A percentile compares a stretch with the other conserved stretches of the same genome.
Evolutionary conservation across 805 yeast species (phyloP).

Genomic region (Metschnikowia matae): DNA sequence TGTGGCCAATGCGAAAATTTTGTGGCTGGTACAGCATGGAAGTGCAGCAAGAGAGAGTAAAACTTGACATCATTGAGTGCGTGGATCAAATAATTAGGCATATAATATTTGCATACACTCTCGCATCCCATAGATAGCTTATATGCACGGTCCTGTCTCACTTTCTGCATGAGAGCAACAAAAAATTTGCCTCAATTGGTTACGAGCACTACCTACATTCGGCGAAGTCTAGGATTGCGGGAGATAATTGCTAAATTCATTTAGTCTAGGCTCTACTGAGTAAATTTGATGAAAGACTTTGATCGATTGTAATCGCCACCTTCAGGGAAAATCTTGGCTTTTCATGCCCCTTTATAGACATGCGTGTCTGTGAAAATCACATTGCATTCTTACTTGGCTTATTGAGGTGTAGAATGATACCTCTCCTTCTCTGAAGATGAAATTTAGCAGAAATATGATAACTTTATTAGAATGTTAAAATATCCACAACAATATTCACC

Average conservation of each 20-base stretch:
- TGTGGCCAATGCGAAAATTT: constrained; percentile 7
- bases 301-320: too few species aligned
- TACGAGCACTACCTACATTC: neutral
- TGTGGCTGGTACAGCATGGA: constrained; percentile 3
- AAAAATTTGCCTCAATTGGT: constrained; percentile 4
- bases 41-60: constrained; percentile 1
- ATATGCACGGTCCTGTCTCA: neutral
- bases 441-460: neutral
- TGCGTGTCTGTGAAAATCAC: neutral
- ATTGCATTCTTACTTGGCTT: neutral
- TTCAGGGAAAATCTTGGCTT: neutral
- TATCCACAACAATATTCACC: constrained; percentile 67
- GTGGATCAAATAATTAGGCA: neutral
- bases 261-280: neutral
- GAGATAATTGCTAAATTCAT: neutral
- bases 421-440: neutral
- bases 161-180: constrained; percentile 4
- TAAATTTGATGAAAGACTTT: neutral
- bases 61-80: neutral
- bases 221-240: neutral
- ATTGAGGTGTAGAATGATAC: neutral
- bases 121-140: neutral
- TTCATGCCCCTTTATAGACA: neutral
- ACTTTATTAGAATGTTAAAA: constrained; percentile 29
- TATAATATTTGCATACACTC: neutral